Conservation (phyloP, 2,329 filamentous ascomycete species). For the Botrytis byssoidea region DNA sequence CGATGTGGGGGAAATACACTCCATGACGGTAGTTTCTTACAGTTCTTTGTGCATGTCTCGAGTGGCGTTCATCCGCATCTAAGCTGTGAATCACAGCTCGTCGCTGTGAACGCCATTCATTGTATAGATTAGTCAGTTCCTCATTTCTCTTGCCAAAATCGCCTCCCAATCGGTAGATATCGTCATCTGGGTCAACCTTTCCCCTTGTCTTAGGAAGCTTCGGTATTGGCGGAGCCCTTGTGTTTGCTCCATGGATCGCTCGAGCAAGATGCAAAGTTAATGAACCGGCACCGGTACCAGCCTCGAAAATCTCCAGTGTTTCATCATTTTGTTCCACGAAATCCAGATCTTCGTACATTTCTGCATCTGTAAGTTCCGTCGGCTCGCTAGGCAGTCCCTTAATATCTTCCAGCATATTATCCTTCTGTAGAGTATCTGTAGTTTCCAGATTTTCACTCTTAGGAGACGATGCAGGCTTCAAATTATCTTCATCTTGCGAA, state of each 20-base stretch:
- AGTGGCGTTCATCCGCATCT: slow-evolving; percentile 62
- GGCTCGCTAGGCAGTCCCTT: background rate
- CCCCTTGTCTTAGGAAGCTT: background rate
- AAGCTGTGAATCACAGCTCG: slow-evolving; percentile 73
- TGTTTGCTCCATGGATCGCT: slow-evolving; percentile 72
- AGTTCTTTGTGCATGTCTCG: slow-evolving; percentile 61
- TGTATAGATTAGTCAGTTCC: slow-evolving; percentile 19
- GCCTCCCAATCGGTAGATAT: background rate
- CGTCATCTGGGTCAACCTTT: slow-evolving; percentile 1
- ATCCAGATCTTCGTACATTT: slow-evolving; percentile 4
- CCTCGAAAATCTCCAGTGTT: slow-evolving; percentile 74
- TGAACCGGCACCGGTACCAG: slow-evolving; percentile 80
- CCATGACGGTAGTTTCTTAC: slow-evolving; percentile 67
- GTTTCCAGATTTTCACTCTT: background rate
- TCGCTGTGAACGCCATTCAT: slow-evolving; percentile 44
- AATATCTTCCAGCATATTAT: slow-evolving; percentile 36
- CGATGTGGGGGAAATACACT: slow-evolving; percentile 66
- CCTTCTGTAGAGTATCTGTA: slow-evolving; percentile 43
- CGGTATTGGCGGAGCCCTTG: slow-evolving; percentile 46
- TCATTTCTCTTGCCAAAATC: background rate
- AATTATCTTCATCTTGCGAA: background rate
- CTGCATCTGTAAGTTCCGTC: background rate
- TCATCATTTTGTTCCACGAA: slow-evolving; percentile 8
- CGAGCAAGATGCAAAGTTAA: slow-evolving; percentile 73
- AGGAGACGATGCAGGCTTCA: background rate